These are phyloP conservation scores for Trametes versicolor DNA, from an alignment of 1,284 basidiomycete genomes.

Conservation along the genomic window DNA sequence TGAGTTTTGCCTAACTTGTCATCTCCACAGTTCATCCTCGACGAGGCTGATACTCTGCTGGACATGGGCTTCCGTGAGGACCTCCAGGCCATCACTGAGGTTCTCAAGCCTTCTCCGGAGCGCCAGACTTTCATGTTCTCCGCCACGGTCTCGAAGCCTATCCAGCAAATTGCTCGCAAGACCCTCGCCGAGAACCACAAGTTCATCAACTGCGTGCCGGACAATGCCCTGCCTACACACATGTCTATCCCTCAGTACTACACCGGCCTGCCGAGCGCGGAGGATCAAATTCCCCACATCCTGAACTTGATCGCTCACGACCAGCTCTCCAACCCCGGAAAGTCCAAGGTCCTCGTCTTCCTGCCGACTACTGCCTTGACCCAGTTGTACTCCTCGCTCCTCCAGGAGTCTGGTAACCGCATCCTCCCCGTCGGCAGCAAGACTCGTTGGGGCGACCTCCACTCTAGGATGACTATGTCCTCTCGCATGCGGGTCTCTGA, in stretches of 20 bases:
- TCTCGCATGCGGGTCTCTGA: conserved; percentile 73
- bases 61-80: conserved; percentile 98
- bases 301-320: conserved; percentile 90
- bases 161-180: conserved; percentile 68
- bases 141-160: conserved; percentile 79
- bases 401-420: conserved; percentile 58
- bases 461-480: conserved; percentile 81
- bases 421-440: conserved; percentile 58
- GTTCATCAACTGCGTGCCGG: conserved; percentile 71
- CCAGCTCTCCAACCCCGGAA: conserved; percentile 78
- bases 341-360: conserved; percentile 90
- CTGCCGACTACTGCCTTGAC: conserved; percentile 91
- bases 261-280: conserved; percentile 75
- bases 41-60: conserved; percentile 95
- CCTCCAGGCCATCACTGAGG: conserved; percentile 78
- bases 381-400: conserved; percentile 74
- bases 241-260: conserved; percentile 88
- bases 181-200: conserved; percentile 63
- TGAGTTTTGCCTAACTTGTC: conserved; percentile 10
- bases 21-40: conserved; percentile 79
- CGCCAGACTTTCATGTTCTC: conserved; percentile 96
- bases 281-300: conserved; percentile 83
- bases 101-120: conserved; percentile 72
- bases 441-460: conserved; percentile 84
- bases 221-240: conserved; percentile 69